Evolutionary conservation across 495 filamentous ascomycete species (phyloP), one percentile per base, ranked within the genome.

Genomic region (Staphylotrichum longicolle): DNA sequence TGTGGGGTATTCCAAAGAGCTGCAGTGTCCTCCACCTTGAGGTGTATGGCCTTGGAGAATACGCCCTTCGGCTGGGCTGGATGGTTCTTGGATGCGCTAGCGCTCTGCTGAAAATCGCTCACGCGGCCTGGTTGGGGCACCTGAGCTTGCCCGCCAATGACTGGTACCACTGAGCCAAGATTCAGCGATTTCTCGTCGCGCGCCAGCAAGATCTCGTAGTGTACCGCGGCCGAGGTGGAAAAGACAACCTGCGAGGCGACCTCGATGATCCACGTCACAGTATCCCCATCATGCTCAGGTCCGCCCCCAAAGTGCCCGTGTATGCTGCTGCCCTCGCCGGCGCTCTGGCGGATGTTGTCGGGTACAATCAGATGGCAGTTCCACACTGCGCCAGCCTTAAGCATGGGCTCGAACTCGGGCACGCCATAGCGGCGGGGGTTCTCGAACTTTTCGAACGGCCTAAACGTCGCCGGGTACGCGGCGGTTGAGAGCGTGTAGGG

Each of bases 341-440:
- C 71, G 4, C 51, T 65, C 62, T 73, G 75, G 46, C 87, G 80
- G 39, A 90, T 87, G 57, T 83, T 74, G 49, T 89, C 82, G 3
- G 93, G 93, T 5, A 98, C 84, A 7, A 83, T 81, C 56, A 98
- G 85, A 50, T 80, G 80, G 34, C 90, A 87, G 69, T 84, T 84
- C 87, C 91, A 98, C 56, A 78, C 86, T 20, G 90, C 92, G 14
- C 91, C 95, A 30, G 94, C 91, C 75, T 98, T 98, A 64, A 98
- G 84, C 73, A 96, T 90, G 11, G 94, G 93, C 70, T 98, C 94
- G 72, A 93, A 98, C 70, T 95, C 87, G 33, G 91, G 93, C 4
- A 84, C 79, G 57, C 88, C 90, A 75, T 86, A 78, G 46, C 76
- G 75, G 32, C 78, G 79, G 30, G 83, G 79, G 32, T 84, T 77